A percentile compares a stretch with the other conserved stretches of the same genome.
phyloP scores from a whole-genome alignment of 2,329 filamentous ascomycete species.

The Apiospora rasikravindrae region DNA sequence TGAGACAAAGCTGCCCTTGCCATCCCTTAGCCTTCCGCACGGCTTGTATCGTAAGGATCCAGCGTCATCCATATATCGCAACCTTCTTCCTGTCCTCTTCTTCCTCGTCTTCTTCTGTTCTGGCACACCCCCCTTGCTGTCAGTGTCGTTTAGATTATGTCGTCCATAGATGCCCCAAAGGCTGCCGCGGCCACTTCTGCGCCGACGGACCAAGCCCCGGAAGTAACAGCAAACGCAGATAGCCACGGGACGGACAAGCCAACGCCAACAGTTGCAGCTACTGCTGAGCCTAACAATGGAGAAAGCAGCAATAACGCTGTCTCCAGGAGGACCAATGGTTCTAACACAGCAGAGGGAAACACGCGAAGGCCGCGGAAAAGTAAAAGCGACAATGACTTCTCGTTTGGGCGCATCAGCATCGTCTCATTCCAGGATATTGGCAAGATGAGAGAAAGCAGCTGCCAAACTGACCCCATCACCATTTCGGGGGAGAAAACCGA shows the following conservation, averaged over 20 bases:
- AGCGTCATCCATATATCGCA: conserved; percentile 8
- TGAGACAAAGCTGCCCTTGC: conserved; percentile 9
- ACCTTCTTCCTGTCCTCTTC: neutral
- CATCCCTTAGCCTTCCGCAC: conserved; percentile 3
- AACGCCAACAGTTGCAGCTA: neutral
- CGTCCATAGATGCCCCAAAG: neutral
- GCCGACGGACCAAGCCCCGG: neutral
- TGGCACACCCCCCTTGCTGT: neutral
- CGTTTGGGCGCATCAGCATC: neutral
- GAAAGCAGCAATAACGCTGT: neutral
- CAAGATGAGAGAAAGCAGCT: conserved; percentile 7
- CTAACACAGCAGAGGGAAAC: neutral
- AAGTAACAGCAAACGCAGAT: neutral
- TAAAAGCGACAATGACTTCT: neutral
- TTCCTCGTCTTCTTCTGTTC: neutral
- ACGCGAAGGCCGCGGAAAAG: neutral
- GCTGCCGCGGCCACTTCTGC: neutral
- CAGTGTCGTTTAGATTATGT: neutral
- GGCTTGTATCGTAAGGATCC: neutral
- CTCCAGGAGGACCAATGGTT: neutral
- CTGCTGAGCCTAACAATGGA: neutral
- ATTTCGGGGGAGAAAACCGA: neutral
- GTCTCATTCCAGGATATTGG: neutral
- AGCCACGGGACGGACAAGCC: neutral
- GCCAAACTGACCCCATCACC: neutral